Conservation (phyloP, 306 rosid species). For the Lathyrus sativus region DNA sequence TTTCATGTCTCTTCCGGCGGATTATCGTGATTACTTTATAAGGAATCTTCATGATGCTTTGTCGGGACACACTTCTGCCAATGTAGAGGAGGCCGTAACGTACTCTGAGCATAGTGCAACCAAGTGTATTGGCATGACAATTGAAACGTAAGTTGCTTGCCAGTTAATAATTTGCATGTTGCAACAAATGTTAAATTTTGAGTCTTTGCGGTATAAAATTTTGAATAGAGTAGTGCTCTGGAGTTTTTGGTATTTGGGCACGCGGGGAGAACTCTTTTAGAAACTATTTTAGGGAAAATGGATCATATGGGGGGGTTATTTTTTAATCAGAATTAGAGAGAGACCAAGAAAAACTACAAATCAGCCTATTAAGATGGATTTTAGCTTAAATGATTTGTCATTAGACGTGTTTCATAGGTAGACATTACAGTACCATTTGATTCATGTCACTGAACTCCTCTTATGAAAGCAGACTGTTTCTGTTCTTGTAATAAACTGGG, state of each 20-base stretch:
- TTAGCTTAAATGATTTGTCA: background rate
- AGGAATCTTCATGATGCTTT: conserved; percentile 95
- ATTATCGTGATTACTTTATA: conserved; percentile 88
- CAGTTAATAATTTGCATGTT: conserved; percentile 4
- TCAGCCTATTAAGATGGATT: background rate
- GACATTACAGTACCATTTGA: background rate
- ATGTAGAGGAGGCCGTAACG: conserved; percentile 91
- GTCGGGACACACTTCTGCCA: conserved; percentile 95
- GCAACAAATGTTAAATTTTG: conserved; percentile 7
- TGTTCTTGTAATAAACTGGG: conserved; percentile 2
- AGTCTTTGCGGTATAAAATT: conserved; percentile 10
- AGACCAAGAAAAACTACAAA: background rate
- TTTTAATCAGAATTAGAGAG: background rate
- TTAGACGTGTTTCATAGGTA: conserved; percentile 5
- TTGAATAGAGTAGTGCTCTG: conserved; percentile 5
- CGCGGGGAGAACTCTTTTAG: background rate
- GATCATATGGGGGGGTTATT: background rate
- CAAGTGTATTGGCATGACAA: conserved; percentile 97
- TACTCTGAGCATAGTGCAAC: conserved; percentile 91
- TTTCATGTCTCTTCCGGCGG: conserved; percentile 92
- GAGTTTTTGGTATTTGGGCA: background rate
- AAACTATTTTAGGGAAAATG: background rate
- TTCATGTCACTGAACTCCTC: background rate
- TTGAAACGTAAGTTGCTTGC: conserved; percentile 74
- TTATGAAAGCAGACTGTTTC: background rate